phyloP scores from a whole-genome alignment of 345 rosid genomes.

The Turnera subulata region DNA sequence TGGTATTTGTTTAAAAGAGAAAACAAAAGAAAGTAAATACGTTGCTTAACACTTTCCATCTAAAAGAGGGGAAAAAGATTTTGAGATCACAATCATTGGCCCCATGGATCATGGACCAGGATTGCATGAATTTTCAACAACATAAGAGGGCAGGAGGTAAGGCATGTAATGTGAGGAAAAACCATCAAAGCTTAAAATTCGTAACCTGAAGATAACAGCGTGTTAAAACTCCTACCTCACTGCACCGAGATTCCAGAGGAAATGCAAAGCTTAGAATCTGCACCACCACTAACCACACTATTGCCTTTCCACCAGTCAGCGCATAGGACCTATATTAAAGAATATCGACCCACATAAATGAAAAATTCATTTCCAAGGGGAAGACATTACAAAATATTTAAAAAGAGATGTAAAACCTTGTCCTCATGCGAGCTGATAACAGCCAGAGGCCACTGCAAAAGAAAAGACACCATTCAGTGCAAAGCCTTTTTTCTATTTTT shows the following conservation, averaged over 20 bases:
- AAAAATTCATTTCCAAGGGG: not conserved
- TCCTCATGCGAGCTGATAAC: constrained; percentile 74
- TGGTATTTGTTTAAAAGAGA: no score
- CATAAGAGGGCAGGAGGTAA: not conserved
- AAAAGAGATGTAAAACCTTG: constrained; percentile 43
- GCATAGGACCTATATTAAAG: constrained; percentile 58
- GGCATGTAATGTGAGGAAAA: not conserved
- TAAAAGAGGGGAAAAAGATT: not conserved
- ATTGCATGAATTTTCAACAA: no score
- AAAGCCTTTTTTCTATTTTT: not conserved
- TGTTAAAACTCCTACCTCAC: constrained; percentile 36
- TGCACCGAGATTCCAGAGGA: constrained; percentile 53
- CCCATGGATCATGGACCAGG: no score
- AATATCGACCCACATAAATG: not conserved
- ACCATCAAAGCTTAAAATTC: not conserved
- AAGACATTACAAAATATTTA: not conserved
- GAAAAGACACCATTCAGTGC: constrained; percentile 18
- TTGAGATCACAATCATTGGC: not conserved
- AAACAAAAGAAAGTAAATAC: no score
- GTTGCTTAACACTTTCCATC: not conserved
- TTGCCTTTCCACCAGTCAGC: constrained; percentile 98
- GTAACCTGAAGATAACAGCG: not conserved
- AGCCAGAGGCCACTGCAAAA: constrained; percentile 91
- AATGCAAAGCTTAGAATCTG: constrained; percentile 69
- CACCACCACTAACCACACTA: constrained; percentile 82